Evolutionary conservation across 1,284 basidiomycete species (phyloP).

Genomic region (Ceratobasidium sp.): DNA sequence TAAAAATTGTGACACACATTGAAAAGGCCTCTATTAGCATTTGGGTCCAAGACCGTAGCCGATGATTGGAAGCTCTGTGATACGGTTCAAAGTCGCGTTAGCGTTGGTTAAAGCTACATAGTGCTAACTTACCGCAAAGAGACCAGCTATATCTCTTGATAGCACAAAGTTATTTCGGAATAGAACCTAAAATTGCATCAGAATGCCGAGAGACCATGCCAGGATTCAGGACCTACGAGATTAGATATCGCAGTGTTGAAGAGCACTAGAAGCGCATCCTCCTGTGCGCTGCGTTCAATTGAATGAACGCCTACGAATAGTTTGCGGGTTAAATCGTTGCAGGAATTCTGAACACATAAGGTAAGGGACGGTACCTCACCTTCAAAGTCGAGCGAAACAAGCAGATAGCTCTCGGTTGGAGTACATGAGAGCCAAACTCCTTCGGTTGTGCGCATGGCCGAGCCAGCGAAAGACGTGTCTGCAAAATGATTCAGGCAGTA

Average conservation of each 20-base stretch:
- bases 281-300: slow-evolving; percentile 73
- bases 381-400: slow-evolving; percentile 76
- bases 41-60: slow-evolving; percentile 70
- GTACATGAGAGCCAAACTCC: slow-evolving; percentile 75
- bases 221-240: slow-evolving; percentile 53
- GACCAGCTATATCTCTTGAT: slow-evolving; percentile 62
- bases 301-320: slow-evolving; percentile 69
- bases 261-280: slow-evolving; percentile 72
- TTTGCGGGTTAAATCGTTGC: not conserved
- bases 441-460: slow-evolving; percentile 74
- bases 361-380: slow-evolving; percentile 56
- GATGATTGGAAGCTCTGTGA: slow-evolving; percentile 71
- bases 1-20: slow-evolving; percentile 48
- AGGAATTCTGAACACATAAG: not conserved
- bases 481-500: slow-evolving; percentile 73
- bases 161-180: slow-evolving; percentile 59
- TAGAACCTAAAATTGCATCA: slow-evolving; percentile 58
- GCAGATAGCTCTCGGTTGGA: slow-evolving; percentile 68
- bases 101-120: too few species aligned
- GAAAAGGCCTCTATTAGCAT: slow-evolving; percentile 71
- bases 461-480: slow-evolving; percentile 76
- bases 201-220: not conserved
- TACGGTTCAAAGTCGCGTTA: not conserved
- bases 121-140: slow-evolving; percentile 59
- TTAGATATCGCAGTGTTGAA: slow-evolving; percentile 78